phyloP scores from a whole-genome alignment of 768 basidiomycete genomes.

The Podaxis pistillaris region DNA sequence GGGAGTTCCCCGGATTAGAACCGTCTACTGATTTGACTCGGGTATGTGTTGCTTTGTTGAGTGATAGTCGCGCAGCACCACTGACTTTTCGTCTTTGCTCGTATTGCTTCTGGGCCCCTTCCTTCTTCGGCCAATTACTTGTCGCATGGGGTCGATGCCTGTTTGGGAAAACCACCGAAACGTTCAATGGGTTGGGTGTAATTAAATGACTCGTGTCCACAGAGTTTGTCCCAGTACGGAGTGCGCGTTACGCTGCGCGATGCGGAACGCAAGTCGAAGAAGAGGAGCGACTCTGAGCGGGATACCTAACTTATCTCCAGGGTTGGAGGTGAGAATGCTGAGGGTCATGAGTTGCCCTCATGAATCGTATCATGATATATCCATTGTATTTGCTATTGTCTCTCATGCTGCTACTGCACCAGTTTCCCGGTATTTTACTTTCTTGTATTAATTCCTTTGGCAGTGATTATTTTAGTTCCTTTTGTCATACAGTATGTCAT shows the following conservation, averaged over 20 bases:
- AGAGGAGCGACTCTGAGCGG: constrained; percentile 21
- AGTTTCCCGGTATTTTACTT: not conserved
- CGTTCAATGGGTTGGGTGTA: not conserved
- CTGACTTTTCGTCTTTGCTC: not conserved
- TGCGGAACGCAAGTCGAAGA: constrained; percentile 38
- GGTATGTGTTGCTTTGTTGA: constrained; percentile 31
- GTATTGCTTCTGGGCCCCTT: not conserved
- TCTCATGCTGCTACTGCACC: not conserved
- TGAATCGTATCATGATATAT: not conserved
- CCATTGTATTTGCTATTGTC: not conserved
- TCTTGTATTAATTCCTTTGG: not conserved
- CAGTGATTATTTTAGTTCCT: not conserved
- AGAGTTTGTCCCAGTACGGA: constrained; percentile 38
- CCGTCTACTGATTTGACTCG: constrained; percentile 71
- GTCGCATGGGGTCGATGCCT: not conserved
- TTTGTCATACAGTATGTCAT: not conserved
- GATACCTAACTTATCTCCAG: not conserved
- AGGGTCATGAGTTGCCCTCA: not conserved
- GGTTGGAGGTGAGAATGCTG: not conserved
- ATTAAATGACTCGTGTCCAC: not conserved
- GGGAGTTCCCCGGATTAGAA: constrained; percentile 69
- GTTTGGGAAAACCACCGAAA: not conserved
- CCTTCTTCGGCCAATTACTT: not conserved
- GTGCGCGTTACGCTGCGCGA: constrained; percentile 41
- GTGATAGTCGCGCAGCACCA: not conserved